A percentile compares a stretch with the other conserved stretches of the same genome.
These are phyloP conservation scores for Kwoniella botswanensis DNA, from an alignment of 768 basidiomycete genomes.

Conservation along the genomic window DNA sequence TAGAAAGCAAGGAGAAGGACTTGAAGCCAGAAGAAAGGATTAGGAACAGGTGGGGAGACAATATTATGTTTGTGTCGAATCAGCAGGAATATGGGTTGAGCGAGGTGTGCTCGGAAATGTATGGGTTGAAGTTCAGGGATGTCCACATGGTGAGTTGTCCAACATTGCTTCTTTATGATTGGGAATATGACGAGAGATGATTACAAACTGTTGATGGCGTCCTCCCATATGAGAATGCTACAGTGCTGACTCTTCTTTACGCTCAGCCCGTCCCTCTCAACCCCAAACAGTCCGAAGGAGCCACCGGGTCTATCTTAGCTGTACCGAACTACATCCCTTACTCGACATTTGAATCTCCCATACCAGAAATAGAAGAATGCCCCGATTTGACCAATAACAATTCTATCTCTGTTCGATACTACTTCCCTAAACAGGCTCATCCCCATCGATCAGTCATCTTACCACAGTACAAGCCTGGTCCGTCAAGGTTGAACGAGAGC, in stretches of 20 bases:
- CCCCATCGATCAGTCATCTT: constrained; percentile 86
- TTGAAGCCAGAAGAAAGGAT: constrained; percentile 80
- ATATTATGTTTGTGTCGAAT: constrained; percentile 80
- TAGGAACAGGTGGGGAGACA: constrained; percentile 83
- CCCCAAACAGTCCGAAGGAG: constrained; percentile 71
- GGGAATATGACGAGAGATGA: no score
- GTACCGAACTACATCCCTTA: constrained; percentile 90
- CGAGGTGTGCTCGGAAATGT: constrained; percentile 78
- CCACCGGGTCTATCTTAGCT: constrained; percentile 73
- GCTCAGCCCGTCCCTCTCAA: constrained; percentile 76
- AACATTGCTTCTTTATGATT: no score
- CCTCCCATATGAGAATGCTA: no score
- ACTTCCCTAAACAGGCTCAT: constrained; percentile 82
- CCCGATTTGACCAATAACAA: constrained; percentile 85
- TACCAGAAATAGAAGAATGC: constrained; percentile 65
- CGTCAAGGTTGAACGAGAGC: constrained; percentile 67
- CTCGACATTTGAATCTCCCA: constrained; percentile 81
- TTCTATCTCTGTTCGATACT: constrained; percentile 83
- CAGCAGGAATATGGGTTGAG: constrained; percentile 74
- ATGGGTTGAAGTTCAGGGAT: constrained; percentile 76
- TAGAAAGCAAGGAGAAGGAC: constrained; percentile 66
- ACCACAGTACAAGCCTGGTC: constrained; percentile 69
- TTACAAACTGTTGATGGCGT: no score
- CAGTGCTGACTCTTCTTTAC: neutral
- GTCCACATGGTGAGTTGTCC: constrained; percentile 68